Evolutionary conservation across 768 basidiomycete genomes (phyloP), one percentile per base, ranked within the genome.

Genomic region (Phylloporus arenicola): DNA sequence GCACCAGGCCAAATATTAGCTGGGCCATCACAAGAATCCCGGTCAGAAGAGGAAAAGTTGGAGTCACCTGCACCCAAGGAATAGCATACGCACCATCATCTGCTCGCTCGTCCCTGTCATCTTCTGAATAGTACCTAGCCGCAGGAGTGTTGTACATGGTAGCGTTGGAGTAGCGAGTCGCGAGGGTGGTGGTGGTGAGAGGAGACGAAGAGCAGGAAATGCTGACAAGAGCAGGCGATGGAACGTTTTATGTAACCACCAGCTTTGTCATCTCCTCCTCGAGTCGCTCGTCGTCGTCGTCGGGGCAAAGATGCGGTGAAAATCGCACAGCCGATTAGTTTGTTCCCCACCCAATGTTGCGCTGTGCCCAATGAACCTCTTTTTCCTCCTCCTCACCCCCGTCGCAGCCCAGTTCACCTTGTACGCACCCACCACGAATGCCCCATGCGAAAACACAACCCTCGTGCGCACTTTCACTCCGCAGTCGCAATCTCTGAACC

Each of bases 391-490:
- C 17, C 27, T 43, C 22, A 40, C 43, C 5, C 27, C 25, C 31
- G 27, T 25, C n/a, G 44, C 17, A 1, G 53, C 56, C 9, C 52
- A 54, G 4, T 0, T 76, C 19, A 60, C 70, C 0, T 75, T 77
- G 61, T 85, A 84, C 49, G 81, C 81, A 0, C 83, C 82, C 0
- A 59, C 57, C 3, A 52, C 68, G 9, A 76, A 76, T 54, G 71
- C 72, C 3, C 65, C 73, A 43, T 84, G 82, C 56, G 81, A 81
- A 10, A 70, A 31, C 29, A 17, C 16, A 6, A 43, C 43, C 68
- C 76, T 85, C 50, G 64, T 83, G 17, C 79, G 83, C 51, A 59
- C 68, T 11, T 78, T 79, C 57, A 68, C 76, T 3, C 75, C 80
- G 0, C 61, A 74, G 43, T 77, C 70, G 20, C 83, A 83, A 62